phyloP scores from a whole-genome alignment of 2,329 filamentous ascomycete species.

The Xylogone sp. region DNA sequence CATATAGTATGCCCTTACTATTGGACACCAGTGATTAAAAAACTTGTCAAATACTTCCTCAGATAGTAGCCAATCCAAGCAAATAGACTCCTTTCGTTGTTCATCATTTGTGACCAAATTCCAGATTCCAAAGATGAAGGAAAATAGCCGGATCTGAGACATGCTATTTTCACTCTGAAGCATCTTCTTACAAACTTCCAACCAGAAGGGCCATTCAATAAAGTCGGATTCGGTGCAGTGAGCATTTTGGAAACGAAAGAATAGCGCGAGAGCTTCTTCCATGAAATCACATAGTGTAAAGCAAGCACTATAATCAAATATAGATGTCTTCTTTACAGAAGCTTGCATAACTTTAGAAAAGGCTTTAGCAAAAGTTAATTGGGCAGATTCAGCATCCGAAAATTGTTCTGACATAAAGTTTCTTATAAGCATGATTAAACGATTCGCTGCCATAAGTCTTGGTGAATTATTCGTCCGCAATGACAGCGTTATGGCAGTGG shows the following conservation, averaged over 20 bases:
- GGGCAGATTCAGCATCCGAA: slow-evolving; percentile 46
- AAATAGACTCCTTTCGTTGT: slow-evolving; percentile 55
- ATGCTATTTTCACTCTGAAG: slow-evolving; percentile 67
- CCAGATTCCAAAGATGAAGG: slow-evolving; percentile 67
- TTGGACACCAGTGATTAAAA: slow-evolving; percentile 74
- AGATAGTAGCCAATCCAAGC: slow-evolving; percentile 58
- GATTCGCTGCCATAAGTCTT: slow-evolving; percentile 67
- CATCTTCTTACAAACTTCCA: slow-evolving; percentile 63
- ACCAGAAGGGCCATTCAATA: slow-evolving; percentile 66
- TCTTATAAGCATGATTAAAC: slow-evolving; percentile 64
- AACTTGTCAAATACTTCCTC: slow-evolving; percentile 60
- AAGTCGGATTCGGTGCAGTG: slow-evolving; percentile 32
- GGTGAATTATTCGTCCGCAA: slow-evolving; percentile 56
- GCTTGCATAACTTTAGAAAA: slow-evolving; percentile 61
- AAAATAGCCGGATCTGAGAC: slow-evolving; percentile 65
- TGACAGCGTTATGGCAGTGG: slow-evolving; percentile 50
- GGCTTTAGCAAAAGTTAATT: slow-evolving; percentile 58
- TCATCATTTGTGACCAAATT: slow-evolving; percentile 52
- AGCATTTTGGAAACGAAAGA: slow-evolving; percentile 55
- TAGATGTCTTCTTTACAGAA: slow-evolving; percentile 57
- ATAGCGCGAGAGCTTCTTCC: slow-evolving; percentile 62
- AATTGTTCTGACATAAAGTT: slow-evolving; percentile 63
- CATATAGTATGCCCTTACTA: slow-evolving; percentile 75
- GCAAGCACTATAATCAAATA: slow-evolving; percentile 68
- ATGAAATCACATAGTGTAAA: slow-evolving; percentile 72